Evolutionary conservation across 2,329 filamentous ascomycete genomes (phyloP).

Genomic region (Ophiostoma angusticollis): DNA sequence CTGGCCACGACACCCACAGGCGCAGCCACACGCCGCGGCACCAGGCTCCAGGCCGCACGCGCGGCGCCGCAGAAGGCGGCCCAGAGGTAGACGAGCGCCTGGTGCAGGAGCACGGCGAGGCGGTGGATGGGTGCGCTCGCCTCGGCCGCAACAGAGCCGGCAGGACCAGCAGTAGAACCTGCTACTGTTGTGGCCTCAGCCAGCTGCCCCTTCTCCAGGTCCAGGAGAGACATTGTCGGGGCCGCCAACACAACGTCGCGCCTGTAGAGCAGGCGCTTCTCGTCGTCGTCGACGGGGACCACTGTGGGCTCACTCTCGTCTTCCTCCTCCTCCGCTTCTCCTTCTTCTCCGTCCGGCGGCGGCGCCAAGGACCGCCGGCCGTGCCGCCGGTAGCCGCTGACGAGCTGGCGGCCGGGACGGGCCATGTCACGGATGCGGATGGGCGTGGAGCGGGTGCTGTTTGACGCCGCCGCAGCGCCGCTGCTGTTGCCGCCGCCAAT

Average conservation of each 20-base stretch:
- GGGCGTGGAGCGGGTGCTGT: slow-evolving; percentile 5
- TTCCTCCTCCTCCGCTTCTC: not conserved
- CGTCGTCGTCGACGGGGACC: not conserved
- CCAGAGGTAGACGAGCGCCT: slow-evolving; percentile 10
- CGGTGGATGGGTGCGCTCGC: slow-evolving; percentile 3
- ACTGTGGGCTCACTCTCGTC: too few relatives aligned
- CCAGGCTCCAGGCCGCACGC: slow-evolving; percentile 5
- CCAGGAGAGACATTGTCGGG: not conserved
- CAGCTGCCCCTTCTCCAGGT: slow-evolving; percentile 9
- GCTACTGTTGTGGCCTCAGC: not conserved
- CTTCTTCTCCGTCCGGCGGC: not conserved
- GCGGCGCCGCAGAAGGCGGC: not conserved
- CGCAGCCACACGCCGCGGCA: slow-evolving; percentile 10
- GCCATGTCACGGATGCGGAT: slow-evolving; percentile 13
- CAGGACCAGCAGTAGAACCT: not conserved
- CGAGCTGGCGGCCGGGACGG: slow-evolving; percentile 11
- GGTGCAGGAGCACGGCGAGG: slow-evolving; percentile 9
- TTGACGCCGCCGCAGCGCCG: slow-evolving; percentile 1
- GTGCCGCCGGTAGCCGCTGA: slow-evolving; percentile 9
- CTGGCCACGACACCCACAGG: slow-evolving; percentile 6
- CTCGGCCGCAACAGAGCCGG: too few relatives aligned
- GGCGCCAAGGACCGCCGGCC: slow-evolving; percentile 8
- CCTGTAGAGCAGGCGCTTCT: slow-evolving; percentile 6
- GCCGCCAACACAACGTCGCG: not conserved
- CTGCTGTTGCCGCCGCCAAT: slow-evolving; percentile 11